A percentile compares a stretch with the other conserved stretches of the same genome.
Evolutionary conservation across 2,329 filamentous ascomycete species (phyloP).

Genomic region (Scortechinia acanthostroma): DNA sequence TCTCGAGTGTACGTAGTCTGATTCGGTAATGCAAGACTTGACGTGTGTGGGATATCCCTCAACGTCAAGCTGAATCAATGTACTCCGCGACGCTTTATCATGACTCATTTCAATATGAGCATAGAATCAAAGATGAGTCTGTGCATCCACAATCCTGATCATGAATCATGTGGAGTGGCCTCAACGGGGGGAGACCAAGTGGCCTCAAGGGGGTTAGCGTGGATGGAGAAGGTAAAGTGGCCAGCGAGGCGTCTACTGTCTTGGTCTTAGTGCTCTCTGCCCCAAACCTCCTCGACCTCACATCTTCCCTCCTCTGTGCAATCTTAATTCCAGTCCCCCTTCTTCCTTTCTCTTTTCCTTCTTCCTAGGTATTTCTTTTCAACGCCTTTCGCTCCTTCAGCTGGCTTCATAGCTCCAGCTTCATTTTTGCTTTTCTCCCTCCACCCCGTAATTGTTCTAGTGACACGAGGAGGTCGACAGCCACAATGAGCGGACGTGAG

Average conservation of each 20-base stretch:
- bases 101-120: no score
- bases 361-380: conserved; percentile 1
- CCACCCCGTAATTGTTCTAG: conserved; percentile 2
- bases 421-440: background rate
- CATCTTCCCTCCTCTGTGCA: conserved; percentile 12
- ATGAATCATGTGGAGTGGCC: no score
- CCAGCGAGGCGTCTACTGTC: conserved; percentile 7
- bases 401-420: conserved; percentile 3
- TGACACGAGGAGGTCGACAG: conserved; percentile 22
- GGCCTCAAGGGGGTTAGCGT: conserved; percentile 6
- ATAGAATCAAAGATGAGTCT: no score
- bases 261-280: no score
- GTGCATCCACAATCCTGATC: no score
- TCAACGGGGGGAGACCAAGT: conserved; percentile 2
- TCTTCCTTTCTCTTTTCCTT: conserved; percentile 7
- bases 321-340: no score
- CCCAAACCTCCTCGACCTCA: no score
- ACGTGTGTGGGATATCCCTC: no score
- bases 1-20: no score
- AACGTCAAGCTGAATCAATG: no score
- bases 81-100: no score
- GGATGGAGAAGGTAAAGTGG: conserved; percentile 4
- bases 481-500: conserved; percentile 53
- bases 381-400: conserved; percentile 11
- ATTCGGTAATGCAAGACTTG: no score